These are phyloP conservation scores for Martiniozyma abietophila DNA, from an alignment of 805 yeast species.

Conservation along the genomic window DNA sequence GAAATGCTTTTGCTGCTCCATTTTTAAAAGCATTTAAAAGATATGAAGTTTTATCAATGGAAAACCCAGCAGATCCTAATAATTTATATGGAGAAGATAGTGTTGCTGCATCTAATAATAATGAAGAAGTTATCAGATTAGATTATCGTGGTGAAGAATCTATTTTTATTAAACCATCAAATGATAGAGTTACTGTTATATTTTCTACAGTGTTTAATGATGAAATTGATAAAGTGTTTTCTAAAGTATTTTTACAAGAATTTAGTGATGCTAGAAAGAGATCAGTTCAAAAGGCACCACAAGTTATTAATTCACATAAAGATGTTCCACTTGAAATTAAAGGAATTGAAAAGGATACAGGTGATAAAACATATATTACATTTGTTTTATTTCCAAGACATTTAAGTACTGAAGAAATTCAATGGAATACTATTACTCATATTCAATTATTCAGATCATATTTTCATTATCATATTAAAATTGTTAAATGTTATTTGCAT, in stretches of 20 bases:
- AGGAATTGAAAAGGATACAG: constrained; percentile 29
- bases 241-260: constrained; percentile 84
- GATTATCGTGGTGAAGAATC: constrained; percentile 91
- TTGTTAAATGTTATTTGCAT: constrained; percentile 97
- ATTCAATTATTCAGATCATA: constrained; percentile 89
- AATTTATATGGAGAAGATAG: constrained; percentile 33
- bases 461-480: constrained; percentile 97
- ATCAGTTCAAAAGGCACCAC: constrained; percentile 96
- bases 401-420: constrained; percentile 44
- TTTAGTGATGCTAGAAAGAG: constrained; percentile 94
- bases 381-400: constrained; percentile 80
- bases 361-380: constrained; percentile 39
- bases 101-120: constrained; percentile 25
- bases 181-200: constrained; percentile 93
- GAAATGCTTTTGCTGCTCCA: constrained; percentile 88
- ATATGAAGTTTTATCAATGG: constrained; percentile 56
- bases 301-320: constrained; percentile 79
- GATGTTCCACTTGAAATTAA: constrained; percentile 91
- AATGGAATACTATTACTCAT: constrained; percentile 85
- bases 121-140: constrained; percentile 55
- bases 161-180: constrained; percentile 82
- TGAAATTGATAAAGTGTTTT: constrained; percentile 89
- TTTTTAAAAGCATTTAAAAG: constrained; percentile 77
- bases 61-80: constrained; percentile 30
- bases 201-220: constrained; percentile 93